Evolutionary conservation across 306 rosid genomes (phyloP), one percentile per base, ranked within the genome.

Genomic region (Dicorynia guianensis): DNA sequence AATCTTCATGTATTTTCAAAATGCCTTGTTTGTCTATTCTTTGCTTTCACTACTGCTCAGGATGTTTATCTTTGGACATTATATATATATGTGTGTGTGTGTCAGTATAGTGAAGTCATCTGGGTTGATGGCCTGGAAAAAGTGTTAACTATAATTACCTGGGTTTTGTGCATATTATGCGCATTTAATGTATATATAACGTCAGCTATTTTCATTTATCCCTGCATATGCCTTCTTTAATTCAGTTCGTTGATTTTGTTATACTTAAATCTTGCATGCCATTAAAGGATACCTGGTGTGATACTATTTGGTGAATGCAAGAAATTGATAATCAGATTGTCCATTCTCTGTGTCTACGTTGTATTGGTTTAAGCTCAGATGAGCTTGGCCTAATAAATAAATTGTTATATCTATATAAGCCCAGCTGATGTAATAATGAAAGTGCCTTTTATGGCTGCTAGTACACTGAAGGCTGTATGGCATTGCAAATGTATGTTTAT

Each of bases 1-100:
- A 75, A 79, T 44, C 43, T 67, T 77, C 53, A 39, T 59, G 40
- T 54, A 62, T 76, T 76, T 53, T 30, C 71, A 15, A 38, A 65
- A 5, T 76, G 44, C 70, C 57, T 44, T 74, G 42, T 46, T 62
- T 69, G 49, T 43, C 39, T 18, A n/a, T 33, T 64, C 67, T 73
- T 48, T 72, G 30, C 30, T 25, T 25, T 25, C 30, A 25, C 2
- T 1, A 25, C 30, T 25, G 1, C 30, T 25, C 30, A 25, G 1
- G 30, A 25, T 25, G 30, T 25, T 25, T 25, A 1, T 25, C 30
- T 25, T 25, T 25, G 30, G 30, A 25, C 30, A 25, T 25, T 25
- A 25, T 1, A 25, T 25, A 25, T 25, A 25, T 25, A 25, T 25
- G 30, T 25, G 2, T 25, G 2, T 25, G 2, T 25, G 1, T 25